phyloP scores from a whole-genome alignment of 331 rosid genomes.

The Pyrus hybrid region DNA sequence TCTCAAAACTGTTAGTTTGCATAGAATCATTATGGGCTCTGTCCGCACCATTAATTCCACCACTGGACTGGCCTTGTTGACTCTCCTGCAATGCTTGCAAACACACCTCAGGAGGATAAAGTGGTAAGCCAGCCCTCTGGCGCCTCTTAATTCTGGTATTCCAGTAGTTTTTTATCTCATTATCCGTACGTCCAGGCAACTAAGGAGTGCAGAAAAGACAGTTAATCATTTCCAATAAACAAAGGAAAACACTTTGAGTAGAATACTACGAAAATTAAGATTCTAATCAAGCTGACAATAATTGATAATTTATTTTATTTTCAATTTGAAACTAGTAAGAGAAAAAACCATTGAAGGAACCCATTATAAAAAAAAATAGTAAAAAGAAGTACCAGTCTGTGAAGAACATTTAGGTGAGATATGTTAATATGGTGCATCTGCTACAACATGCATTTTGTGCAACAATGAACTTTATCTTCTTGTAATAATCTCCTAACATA shows the following conservation, averaged over 20 bases:
- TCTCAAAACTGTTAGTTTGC: constrained; percentile 38
- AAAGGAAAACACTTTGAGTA: background rate
- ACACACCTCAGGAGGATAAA: constrained; percentile 78
- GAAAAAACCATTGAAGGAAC: background rate
- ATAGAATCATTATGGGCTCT: constrained; percentile 36
- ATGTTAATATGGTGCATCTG: background rate
- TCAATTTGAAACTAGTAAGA: background rate
- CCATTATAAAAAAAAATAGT: background rate
- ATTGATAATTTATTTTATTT: background rate
- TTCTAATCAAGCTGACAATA: background rate
- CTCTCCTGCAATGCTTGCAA: constrained; percentile 42
- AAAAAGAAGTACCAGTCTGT: background rate
- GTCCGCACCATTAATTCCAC: constrained; percentile 36
- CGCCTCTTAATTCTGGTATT: constrained; percentile 89
- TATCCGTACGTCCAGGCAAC: constrained; percentile 99
- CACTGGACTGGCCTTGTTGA: constrained; percentile 40
- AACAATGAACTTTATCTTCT: background rate
- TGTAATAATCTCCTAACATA: background rate
- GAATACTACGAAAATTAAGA: background rate
- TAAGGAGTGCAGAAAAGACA: constrained; percentile 30
- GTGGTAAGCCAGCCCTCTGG: constrained; percentile 86
- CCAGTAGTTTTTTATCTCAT: constrained; percentile 99
- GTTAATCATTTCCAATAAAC: constrained; percentile 1
- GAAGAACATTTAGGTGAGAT: background rate
- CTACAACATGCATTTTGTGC: background rate